Evolutionary conservation across 768 basidiomycete genomes (phyloP).

Genomic region (Tylopilus felleus): DNA sequence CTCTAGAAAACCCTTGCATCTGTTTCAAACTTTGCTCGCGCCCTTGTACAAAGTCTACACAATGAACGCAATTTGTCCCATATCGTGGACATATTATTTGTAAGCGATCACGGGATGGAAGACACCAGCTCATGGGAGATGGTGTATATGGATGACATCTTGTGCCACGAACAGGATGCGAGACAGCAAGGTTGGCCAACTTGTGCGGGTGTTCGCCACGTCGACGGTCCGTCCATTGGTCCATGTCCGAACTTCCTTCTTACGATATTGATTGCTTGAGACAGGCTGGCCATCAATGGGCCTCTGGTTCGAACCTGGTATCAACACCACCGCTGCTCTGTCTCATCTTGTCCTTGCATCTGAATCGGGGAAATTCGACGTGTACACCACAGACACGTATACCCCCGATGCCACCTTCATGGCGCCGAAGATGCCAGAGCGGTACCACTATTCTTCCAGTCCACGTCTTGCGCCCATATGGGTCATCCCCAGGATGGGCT

Average conservation of each 20-base stretch:
- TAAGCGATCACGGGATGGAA: slow-evolving; percentile 85
- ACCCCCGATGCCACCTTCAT: background rate
- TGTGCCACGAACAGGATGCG: slow-evolving; percentile 11
- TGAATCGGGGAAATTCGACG: slow-evolving; percentile 54
- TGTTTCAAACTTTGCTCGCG: slow-evolving; percentile 68
- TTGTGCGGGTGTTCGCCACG: slow-evolving; percentile 7
- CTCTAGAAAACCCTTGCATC: slow-evolving; percentile 53
- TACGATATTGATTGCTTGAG: slow-evolving; percentile 18
- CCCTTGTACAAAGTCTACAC: slow-evolving; percentile 44
- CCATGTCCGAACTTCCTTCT: background rate
- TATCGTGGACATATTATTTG: slow-evolving; percentile 82
- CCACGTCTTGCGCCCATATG: slow-evolving; percentile 81
- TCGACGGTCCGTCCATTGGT: slow-evolving; percentile 11
- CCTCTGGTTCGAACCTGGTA: slow-evolving; percentile 60
- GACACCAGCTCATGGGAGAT: slow-evolving; percentile 73
- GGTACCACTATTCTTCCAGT: slow-evolving; percentile 69
- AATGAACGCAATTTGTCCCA: slow-evolving; percentile 67
- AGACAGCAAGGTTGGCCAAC: slow-evolving; percentile 12
- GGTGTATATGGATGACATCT: slow-evolving; percentile 65
- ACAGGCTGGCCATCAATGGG: slow-evolving; percentile 89
- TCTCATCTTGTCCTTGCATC: slow-evolving; percentile 51
- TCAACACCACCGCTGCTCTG: slow-evolving; percentile 54
- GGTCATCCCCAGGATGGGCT: slow-evolving; percentile 74
- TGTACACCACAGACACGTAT: slow-evolving; percentile 31
- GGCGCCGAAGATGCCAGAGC: slow-evolving; percentile 59